A percentile compares a stretch with the other conserved stretches of the same genome.
Evolutionary conservation across 129 eudicot genomes (phyloP).

Genomic region (Glebionis coronaria): DNA sequence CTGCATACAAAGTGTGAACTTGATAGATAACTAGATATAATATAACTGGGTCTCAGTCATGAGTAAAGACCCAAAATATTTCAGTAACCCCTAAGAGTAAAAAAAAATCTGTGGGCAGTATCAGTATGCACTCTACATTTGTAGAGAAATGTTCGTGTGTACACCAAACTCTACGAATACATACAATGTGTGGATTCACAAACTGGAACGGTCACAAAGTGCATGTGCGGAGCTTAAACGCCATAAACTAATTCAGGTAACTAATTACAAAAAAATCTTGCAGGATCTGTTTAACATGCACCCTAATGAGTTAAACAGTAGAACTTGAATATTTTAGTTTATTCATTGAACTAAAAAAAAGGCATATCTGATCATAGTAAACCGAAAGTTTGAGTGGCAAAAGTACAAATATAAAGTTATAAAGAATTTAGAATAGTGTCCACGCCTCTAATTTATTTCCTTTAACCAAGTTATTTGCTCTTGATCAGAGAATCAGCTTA

Average conservation of each 20-base stretch:
- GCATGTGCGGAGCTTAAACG: not conserved
- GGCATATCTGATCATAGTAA: not conserved
- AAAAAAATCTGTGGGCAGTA: not conserved
- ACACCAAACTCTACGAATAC: not conserved
- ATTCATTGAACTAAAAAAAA: conserved; percentile 2
- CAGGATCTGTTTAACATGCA: conserved; percentile 11
- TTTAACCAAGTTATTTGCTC: not conserved
- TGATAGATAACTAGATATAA: too few relatives aligned
- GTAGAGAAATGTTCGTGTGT: not conserved
- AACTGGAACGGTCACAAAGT: conserved; percentile 1
- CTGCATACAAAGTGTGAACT: too few relatives aligned
- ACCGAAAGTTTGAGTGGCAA: not conserved
- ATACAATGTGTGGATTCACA: not conserved
- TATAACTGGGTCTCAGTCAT: too few relatives aligned
- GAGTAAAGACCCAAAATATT: too few relatives aligned
- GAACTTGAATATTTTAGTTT: not conserved
- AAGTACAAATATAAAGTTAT: not conserved
- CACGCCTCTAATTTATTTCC: not conserved
- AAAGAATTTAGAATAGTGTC: not conserved
- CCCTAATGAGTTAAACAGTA: not conserved
- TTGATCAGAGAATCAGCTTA: not conserved
- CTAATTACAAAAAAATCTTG: not conserved
- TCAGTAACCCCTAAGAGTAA: not conserved
- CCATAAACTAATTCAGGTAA: not conserved
- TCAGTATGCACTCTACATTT: not conserved